Evolutionary conservation across 352 stramenopile genomes (phyloP), one percentile per base, ranked within the genome.

Genomic region (Globisporangium polare): DNA sequence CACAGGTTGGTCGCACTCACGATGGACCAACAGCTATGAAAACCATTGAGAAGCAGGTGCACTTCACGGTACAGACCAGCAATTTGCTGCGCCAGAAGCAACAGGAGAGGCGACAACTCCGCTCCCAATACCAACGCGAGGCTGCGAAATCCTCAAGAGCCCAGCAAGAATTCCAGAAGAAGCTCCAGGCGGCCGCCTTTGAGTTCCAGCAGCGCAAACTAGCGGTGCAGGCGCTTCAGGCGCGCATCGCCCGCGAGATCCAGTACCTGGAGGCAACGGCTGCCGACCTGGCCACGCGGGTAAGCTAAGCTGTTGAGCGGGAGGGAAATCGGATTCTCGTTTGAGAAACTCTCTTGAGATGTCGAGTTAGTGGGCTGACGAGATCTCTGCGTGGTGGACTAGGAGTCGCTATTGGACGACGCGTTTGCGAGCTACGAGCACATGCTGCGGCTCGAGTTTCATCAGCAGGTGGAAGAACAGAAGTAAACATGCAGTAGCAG

Each of bases 361-460:
- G 41, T 29, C 6, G 24, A 58, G 27, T 72, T 65, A 66, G 33
- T 53, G 27, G 62, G 29, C 17, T 22, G 18, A 20, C 2, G 39
- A n/a, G 10, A 12, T 20, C 24, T 20, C 24, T 20, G 10, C n/a
- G 18, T 13, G 10, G 6, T 49, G 24, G 12, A 68, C 22, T 65
- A 89, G 77, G 80, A 90, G 31, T 61, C 65, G 3, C 62, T 86
- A 20, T 68, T 92, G 33, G 78, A 93, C 31, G 79, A 89, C 7
- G 79, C 79, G 8, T 90, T 89, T 53, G 62, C 70, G 18, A 69
- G 57, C 33, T 89, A 85, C 42, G 71, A 87, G 58, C 51, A 65
- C n/a, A 69, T 68, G 45, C 59, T 87, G 33, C 60, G 69, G 27
- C 46, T 73, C 2, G 68, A 86, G 54, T 73, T 73, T n/a, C 59